Evolutionary conservation across 768 basidiomycete genomes (phyloP).

Genomic region (Serendipita sp.): DNA sequence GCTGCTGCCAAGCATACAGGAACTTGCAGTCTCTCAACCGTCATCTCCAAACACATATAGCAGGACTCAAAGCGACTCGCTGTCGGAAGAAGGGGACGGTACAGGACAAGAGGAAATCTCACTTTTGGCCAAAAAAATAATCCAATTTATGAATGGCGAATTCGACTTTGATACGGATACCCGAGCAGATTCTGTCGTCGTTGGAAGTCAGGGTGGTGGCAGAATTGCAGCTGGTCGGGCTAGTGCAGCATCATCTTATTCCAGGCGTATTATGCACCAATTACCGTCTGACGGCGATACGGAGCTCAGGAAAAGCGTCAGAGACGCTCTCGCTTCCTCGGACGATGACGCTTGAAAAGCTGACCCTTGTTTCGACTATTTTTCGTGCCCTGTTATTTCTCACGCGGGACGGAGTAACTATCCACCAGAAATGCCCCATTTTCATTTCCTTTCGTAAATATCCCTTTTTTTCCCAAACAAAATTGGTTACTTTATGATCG

Average conservation of each 20-base stretch:
- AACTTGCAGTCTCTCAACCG: conserved; percentile 55
- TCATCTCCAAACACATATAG: conserved; percentile 50
- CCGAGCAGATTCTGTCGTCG: conserved; percentile 26
- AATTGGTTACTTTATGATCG: too few species aligned
- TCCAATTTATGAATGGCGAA: conserved; percentile 77
- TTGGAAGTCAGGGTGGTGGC: conserved; percentile 21
- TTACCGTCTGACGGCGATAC: conserved; percentile 18
- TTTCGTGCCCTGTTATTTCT: too few species aligned
- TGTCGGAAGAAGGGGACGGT: conserved; percentile 55
- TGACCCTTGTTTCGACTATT: background rate
- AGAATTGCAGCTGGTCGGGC: conserved; percentile 50
- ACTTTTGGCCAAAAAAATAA: conserved; percentile 62
- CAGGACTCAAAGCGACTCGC: conserved; percentile 51
- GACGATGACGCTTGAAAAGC: background rate
- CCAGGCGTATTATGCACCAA: conserved; percentile 44
- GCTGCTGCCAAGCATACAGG: conserved; percentile 72
- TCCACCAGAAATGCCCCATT: too few species aligned
- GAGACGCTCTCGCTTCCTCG: conserved; percentile 45
- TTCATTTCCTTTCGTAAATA: too few species aligned
- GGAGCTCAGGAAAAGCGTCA: conserved; percentile 58
- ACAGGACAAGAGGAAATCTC: conserved; percentile 86
- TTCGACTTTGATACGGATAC: conserved; percentile 20
- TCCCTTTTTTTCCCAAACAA: too few species aligned
- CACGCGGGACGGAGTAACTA: too few species aligned
- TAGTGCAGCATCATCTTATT: conserved; percentile 37